A percentile compares a stretch with the other conserved stretches of the same genome.
Evolutionary conservation across 2,329 filamentous ascomycete species (phyloP).

Genomic region (Ceratocystis albifundus): DNA sequence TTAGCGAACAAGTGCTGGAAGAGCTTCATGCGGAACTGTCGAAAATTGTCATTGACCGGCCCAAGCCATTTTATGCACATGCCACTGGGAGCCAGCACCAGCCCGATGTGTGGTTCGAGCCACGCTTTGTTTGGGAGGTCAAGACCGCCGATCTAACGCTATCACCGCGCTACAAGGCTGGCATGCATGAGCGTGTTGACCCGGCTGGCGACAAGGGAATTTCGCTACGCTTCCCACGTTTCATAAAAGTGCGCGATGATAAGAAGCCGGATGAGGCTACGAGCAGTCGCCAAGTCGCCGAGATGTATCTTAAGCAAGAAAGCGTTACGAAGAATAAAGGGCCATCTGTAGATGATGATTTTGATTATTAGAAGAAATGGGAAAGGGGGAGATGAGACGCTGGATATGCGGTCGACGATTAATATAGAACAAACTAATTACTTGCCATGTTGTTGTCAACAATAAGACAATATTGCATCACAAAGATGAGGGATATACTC

Average conservation of each 20-base stretch:
- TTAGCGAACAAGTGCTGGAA: slow-evolving; percentile 87
- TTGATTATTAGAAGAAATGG: slow-evolving; percentile 63
- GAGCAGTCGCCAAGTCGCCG: slow-evolving; percentile 70
- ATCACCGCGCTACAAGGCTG: slow-evolving; percentile 87
- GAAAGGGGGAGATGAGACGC: background rate
- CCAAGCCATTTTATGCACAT: slow-evolving; percentile 92
- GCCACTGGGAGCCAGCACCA: slow-evolving; percentile 78
- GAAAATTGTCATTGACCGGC: slow-evolving; percentile 68
- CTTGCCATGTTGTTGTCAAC: too few species aligned
- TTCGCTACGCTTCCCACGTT: slow-evolving; percentile 80
- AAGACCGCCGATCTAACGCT: slow-evolving; percentile 92
- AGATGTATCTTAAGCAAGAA: slow-evolving; percentile 96
- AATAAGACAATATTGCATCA: too few species aligned
- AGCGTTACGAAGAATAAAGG: slow-evolving; percentile 77
- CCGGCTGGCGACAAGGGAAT: slow-evolving; percentile 63
- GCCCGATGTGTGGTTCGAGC: slow-evolving; percentile 97
- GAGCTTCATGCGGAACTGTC: slow-evolving; percentile 68
- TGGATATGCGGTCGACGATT: background rate
- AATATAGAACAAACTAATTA: background rate
- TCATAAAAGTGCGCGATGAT: slow-evolving; percentile 83
- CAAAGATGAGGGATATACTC: too few species aligned
- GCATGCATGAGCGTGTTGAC: slow-evolving; percentile 66
- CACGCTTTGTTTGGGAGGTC: slow-evolving; percentile 90
- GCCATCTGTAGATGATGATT: slow-evolving; percentile 85
- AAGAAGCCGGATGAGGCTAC: slow-evolving; percentile 93